Conservation (phyloP, 768 basidiomycete species). For the Kwoniella pini region DNA sequence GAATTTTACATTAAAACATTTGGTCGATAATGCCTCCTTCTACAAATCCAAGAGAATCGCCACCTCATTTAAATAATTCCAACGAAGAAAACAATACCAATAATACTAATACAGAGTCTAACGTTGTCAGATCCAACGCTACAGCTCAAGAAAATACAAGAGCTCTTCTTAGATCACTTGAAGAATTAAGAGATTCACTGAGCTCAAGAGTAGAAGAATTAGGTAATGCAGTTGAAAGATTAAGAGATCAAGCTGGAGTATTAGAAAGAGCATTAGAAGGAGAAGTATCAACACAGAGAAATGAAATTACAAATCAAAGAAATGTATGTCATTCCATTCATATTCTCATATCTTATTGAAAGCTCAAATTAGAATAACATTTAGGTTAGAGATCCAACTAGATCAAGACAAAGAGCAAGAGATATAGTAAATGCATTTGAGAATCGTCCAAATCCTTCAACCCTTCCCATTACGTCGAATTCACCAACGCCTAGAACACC, state of each 20-base stretch:
- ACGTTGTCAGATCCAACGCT: background rate
- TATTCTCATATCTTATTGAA: background rate
- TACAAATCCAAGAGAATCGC: background rate
- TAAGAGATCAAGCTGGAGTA: slow-evolving; percentile 27
- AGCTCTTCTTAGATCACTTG: slow-evolving; percentile 26
- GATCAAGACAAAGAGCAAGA: slow-evolving; percentile 8
- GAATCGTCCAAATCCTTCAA: slow-evolving; percentile 12
- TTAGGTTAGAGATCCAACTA: slow-evolving; percentile 2
- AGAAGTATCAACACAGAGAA: background rate
- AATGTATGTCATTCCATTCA: background rate
- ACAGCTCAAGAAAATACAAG: slow-evolving; percentile 21
- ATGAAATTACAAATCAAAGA: background rate
- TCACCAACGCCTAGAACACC: background rate
- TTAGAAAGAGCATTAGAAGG: slow-evolving; percentile 26
- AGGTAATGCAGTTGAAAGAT: slow-evolving; percentile 27
- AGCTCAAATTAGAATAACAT: background rate
- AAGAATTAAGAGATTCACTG: slow-evolving; percentile 29
- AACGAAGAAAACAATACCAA: background rate
- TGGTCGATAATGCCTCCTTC: background rate
- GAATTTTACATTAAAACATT: too few relatives aligned
- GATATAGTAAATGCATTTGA: slow-evolving; percentile 6
- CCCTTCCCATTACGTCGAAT: background rate
- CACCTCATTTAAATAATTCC: background rate
- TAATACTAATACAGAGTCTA: background rate
- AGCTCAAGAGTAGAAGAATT: slow-evolving; percentile 25